Evolutionary conservation across 352 stramenopile genomes (phyloP), one percentile per base, ranked within the genome.

Genomic region (Phytophthora parvispora): DNA sequence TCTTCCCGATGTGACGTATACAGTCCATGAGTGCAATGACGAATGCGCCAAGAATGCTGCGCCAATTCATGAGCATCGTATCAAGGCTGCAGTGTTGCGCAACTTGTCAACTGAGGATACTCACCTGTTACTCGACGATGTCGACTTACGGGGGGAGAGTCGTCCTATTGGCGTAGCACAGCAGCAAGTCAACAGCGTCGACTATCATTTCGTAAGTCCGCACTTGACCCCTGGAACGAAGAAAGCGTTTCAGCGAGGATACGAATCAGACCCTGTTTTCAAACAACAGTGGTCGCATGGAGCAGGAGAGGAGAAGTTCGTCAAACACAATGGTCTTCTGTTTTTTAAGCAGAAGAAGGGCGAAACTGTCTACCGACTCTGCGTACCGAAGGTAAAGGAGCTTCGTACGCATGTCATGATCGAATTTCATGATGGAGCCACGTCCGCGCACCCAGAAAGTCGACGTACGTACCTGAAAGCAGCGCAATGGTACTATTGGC

Each of bases 401-500:
- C 38, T 45, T 45, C 38, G 27, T 31, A 64, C 27, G 32, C 60
- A 34, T 43, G 65, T 49, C 42, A 50, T 52, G 25, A 64, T 52
- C 2, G n/a, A 45, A 36, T 64, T 54, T 50, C 38, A 64, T 42
- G 57, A 64, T 47, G 50, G 34, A 36, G 13, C 28, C 8, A 64
- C 48, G 10, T 36, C 55, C 29, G 48, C 49, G 12, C 61, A 60
- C 49, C 43, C 32, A 20, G 57, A 16, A 57, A 36, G 31, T 42
- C 18, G 47, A 61, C 52, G 60, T 42, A 58, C 25, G 18, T 62
- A 62, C 25, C 54, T 53, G 3, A 51, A 52, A 49, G 38, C 38
- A 13, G 22, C 38, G n/a, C 36, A 56, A 64, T 64, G 45, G 29
- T 64, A 64, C 13, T 56, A 56, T 32, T 64, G 43, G 31, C 43